phyloP scores from a whole-genome alignment of 352 stramenopile species.

The Thraustochytrium sp. region DNA sequence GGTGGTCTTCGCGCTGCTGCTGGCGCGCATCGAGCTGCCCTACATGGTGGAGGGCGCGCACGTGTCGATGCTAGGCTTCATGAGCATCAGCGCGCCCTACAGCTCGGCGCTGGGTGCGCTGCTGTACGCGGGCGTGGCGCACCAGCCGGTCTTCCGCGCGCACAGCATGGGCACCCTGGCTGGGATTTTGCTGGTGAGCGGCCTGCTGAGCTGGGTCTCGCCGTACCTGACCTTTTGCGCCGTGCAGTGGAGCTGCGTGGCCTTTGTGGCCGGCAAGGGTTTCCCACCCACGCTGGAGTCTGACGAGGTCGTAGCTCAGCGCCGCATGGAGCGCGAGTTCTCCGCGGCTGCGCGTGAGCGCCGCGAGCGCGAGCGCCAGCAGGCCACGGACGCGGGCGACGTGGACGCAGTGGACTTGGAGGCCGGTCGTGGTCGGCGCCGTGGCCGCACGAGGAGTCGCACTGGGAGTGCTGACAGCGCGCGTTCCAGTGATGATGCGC shows the following conservation, averaged over 20 bases:
- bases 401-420: neutral
- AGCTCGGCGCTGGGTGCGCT: neutral
- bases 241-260: constrained; percentile 3
- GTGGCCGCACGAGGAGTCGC: neutral
- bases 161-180: neutral
- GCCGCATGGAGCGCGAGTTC: neutral
- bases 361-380: neutral
- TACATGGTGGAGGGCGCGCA: neutral
- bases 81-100: neutral
- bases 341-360: neutral
- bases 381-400: neutral
- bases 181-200: neutral
- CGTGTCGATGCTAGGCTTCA: neutral
- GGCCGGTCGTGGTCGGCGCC: neutral
- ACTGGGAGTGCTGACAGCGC: neutral
- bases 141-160: neutral
- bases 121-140: neutral
- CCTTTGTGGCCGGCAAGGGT: neutral
- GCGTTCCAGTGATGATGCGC: neutral
- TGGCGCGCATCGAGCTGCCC: neutral
- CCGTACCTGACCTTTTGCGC: constrained; percentile 31
- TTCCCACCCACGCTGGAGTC: constrained; percentile 30
- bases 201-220: constrained; percentile 15
- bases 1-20: neutral
- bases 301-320: constrained; percentile 28